Percentiles rank a stretch among this genome's conserved stretches.
These are phyloP conservation scores for Cryptococcus sp. DNA, from an alignment of 1,284 basidiomycete genomes.

Conservation along the genomic window DNA sequence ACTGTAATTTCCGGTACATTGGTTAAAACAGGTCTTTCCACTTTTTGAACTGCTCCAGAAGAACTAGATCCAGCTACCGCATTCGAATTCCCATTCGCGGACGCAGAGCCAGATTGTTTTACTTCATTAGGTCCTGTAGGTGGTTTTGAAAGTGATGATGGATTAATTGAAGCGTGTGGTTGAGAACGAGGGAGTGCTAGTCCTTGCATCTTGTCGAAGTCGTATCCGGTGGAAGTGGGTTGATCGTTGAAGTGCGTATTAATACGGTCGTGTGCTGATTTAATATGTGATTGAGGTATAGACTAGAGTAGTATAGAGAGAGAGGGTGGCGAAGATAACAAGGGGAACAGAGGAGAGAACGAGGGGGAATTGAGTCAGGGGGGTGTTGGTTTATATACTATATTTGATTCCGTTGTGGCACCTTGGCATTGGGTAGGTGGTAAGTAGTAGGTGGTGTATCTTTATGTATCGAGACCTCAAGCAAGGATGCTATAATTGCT, in stretches of 20 bases:
- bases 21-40: slow-evolving; percentile 17
- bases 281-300: too few relatives aligned
- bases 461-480: too few relatives aligned
- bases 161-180: background rate
- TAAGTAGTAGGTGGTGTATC: too few relatives aligned
- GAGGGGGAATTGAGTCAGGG: too few relatives aligned
- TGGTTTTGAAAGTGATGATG: background rate
- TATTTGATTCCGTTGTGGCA: too few relatives aligned
- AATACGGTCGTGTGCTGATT: too few relatives aligned
- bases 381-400: background rate
- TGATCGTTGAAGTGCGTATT: too few relatives aligned
- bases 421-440: too few relatives aligned
- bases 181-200: background rate
- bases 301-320: background rate
- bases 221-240: too few relatives aligned
- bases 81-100: background rate
- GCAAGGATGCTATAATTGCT: too few relatives aligned
- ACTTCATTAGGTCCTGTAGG: too few relatives aligned
- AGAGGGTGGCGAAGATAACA: background rate
- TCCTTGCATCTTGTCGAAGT: background rate
- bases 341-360: background rate
- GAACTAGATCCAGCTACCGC: background rate
- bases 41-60: background rate
- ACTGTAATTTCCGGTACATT: slow-evolving; percentile 70
- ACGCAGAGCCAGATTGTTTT: too few relatives aligned